These are phyloP conservation scores for Wickerhamomyces rabaulensis DNA, from an alignment of 805 yeast genomes.

Conservation along the genomic window DNA sequence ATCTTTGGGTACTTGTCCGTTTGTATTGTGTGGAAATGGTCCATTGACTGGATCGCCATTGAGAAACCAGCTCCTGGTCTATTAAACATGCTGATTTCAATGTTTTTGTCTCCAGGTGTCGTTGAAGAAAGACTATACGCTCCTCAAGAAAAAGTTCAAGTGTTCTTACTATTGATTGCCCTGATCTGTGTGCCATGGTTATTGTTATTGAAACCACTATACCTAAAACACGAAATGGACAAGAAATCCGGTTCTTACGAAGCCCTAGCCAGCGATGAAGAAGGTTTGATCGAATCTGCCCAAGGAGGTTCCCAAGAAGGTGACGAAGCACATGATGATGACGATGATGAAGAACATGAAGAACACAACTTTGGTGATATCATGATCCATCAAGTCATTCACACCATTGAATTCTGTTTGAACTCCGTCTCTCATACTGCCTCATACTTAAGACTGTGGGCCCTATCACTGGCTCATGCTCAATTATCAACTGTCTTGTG, in stretches of 20 bases:
- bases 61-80: slow-evolving; percentile 85
- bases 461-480: slow-evolving; percentile 94
- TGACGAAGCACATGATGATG: slow-evolving; percentile 38
- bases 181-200: slow-evolving; percentile 92
- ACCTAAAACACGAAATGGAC: slow-evolving; percentile 46
- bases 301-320: slow-evolving; percentile 46
- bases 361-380: slow-evolving; percentile 84
- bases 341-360: slow-evolving; percentile 36
- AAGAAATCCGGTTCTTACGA: slow-evolving; percentile 25
- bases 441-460: slow-evolving; percentile 95
- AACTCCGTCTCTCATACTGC: slow-evolving; percentile 98
- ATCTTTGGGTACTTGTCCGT: slow-evolving; percentile 90
- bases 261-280: slow-evolving; percentile 28
- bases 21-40: slow-evolving; percentile 90
- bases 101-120: slow-evolving; percentile 92
- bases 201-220: slow-evolving; percentile 77
- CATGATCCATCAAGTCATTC: slow-evolving; percentile 96
- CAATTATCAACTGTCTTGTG: slow-evolving; percentile 92
- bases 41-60: slow-evolving; percentile 80
- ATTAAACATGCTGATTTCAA: slow-evolving; percentile 88
- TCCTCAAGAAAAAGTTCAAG: slow-evolving; percentile 77
- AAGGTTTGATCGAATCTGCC: slow-evolving; percentile 4
- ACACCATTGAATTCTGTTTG: slow-evolving; percentile 95
- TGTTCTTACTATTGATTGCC: slow-evolving; percentile 66
- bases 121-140: slow-evolving; percentile 75